A percentile compares a stretch with the other conserved stretches of the same genome.
These are phyloP conservation scores for Akanthomyces dipterigenus DNA, from an alignment of 2,329 filamentous ascomycete species.

Conservation along the genomic window DNA sequence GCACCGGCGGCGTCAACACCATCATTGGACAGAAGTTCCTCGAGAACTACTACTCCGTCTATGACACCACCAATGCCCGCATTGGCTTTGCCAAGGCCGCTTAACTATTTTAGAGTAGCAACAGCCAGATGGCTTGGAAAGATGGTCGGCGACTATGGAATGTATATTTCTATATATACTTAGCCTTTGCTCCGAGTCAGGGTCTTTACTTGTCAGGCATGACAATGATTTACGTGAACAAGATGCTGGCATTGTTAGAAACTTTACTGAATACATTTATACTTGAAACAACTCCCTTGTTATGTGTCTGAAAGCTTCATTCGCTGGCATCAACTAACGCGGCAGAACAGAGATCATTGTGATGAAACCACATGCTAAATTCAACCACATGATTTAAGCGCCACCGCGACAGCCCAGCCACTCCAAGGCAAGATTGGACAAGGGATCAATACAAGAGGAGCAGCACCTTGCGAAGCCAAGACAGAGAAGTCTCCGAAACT, in stretches of 20 bases:
- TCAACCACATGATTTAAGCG: no score
- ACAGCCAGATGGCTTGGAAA: neutral
- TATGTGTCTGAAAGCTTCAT: neutral
- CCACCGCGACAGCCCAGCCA: no score
- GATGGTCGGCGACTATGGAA: neutral
- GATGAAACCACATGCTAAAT: no score
- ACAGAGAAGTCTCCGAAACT: neutral
- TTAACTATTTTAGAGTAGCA: neutral
- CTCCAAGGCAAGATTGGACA: no score
- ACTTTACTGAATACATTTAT: neutral
- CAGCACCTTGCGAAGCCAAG: no score
- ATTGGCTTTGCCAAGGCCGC: constrained; percentile 19
- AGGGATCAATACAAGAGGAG: no score
- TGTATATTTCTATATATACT: neutral
- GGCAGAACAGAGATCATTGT: no score
- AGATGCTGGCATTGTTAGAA: neutral
- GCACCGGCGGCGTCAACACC: constrained; percentile 20
- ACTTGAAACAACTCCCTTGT: neutral
- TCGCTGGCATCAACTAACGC: no score
- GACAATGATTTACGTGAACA: neutral
- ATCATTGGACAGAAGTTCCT: constrained; percentile 26
- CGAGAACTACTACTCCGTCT: constrained; percentile 25
- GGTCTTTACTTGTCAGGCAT: neutral
- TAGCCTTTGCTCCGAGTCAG: neutral
- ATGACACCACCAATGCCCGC: constrained; percentile 18